A percentile compares a stretch with the other conserved stretches of the same genome.
These are phyloP conservation scores for Agarophyton chilense DNA, from an alignment of 23 red algal genomes.

Conservation along the genomic window DNA sequence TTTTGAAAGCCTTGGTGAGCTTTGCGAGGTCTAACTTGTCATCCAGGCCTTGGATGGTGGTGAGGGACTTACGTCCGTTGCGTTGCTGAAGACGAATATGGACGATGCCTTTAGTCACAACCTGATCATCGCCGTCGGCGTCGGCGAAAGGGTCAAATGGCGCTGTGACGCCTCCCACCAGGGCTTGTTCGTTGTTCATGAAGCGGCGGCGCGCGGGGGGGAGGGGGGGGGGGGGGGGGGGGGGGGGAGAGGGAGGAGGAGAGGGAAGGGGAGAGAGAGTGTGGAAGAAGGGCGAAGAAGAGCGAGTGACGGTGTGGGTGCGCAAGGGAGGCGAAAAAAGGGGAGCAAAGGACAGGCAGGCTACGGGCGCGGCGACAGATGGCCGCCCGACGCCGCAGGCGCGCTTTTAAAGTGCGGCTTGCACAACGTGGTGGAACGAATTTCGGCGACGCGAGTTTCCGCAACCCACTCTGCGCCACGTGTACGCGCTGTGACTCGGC, in stretches of 20 bases:
- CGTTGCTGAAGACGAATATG: constrained; percentile 98
- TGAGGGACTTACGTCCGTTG: constrained; percentile 97
- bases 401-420: constrained; percentile 1
- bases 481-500: background rate
- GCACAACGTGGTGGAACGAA: constrained; percentile 19
- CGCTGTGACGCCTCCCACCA: constrained; percentile 64
- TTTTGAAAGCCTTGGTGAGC: constrained; percentile 99
- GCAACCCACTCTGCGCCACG: background rate
- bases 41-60: constrained; percentile 97
- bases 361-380: background rate
- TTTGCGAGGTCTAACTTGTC: constrained; percentile 93
- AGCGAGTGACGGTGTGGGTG: background rate
- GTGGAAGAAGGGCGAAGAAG: background rate
- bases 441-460: background rate
- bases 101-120: constrained; percentile 94
- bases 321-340: background rate
- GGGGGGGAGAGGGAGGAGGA: background rate
- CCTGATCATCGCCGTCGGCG: constrained; percentile 89
- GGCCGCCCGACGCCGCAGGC: background rate
- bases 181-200: constrained; percentile 25
- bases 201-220: constrained; percentile 20
- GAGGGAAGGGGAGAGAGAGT: background rate
- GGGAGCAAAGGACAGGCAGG: background rate
- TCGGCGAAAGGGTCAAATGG: constrained; percentile 99
- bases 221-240: background rate